Evolutionary conservation across 495 filamentous ascomycete species (phyloP), one percentile per base, ranked within the genome.

Genomic region (Penicillium atrosanguineum): DNA sequence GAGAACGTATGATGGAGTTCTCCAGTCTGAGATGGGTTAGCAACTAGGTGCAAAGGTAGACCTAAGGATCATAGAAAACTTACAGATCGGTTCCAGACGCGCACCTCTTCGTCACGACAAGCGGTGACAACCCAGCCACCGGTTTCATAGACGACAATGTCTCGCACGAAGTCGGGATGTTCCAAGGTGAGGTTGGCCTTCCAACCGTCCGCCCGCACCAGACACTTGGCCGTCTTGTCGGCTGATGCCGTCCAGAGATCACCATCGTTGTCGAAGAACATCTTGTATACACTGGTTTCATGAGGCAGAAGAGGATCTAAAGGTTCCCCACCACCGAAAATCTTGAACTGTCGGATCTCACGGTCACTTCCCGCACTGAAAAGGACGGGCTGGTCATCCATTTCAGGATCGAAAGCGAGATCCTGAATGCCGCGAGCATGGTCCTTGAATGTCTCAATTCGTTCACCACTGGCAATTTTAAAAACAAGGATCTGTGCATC

Each of bases 241-340:
- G 90, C 89, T 28, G 87, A 92, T 3, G 92, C 87, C 12, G 91
- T 95, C 89, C 89, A 97, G 25, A 97, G 74, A 58, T 97, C 93
- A 3, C 74, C 78, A 48, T 90, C 89, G 21, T 65, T 71, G 19
- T 84, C 85, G 44, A 88, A 86, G 52, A 92, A 87, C 9, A 97
- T 68, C 60, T 80, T 85, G 68, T 96, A 89, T 12, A 98, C 86
- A 55, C 86, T 94, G 4, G 94, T 98, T 20, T 95, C 91, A 69
- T 97, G 93, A 43, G 86, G 85, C 12, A 88, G 68, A 28, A 97
- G 82, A 1, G 88, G 82, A 12, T 81, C 78, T 0, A 76, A 72
- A 46, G 56, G 59, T 76, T 74, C 70, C 70, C 78, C 69, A 72
- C 67, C 77, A 1, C 40, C 60, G 16, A 76, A 62, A 19, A 74